Evolutionary conservation across 2,329 filamentous ascomycete genomes (phyloP).

Genomic region (Chrysoporthe austroafricana): DNA sequence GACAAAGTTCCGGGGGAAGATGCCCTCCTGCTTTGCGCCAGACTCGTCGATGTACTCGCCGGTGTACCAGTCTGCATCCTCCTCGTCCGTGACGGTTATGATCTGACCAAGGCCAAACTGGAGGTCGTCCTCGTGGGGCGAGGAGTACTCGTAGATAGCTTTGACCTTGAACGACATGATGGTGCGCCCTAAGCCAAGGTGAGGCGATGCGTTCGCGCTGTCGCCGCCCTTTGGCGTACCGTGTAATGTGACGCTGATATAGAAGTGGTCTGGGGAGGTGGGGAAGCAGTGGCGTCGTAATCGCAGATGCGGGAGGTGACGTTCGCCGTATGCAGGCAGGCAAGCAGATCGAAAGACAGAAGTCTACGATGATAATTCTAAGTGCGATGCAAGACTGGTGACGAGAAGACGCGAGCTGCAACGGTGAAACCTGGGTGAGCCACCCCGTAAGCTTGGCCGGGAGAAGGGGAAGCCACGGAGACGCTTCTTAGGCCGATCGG

Average conservation of each 20-base stretch:
- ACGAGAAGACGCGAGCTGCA: neutral
- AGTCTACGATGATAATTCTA: slow-evolving; percentile 11
- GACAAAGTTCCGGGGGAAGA: slow-evolving; percentile 97
- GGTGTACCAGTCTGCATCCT: slow-evolving; percentile 92
- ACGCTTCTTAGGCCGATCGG: slow-evolving; percentile 7
- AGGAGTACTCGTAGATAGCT: slow-evolving; percentile 92
- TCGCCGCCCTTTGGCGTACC: neutral
- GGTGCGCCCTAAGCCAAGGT: slow-evolving; percentile 31
- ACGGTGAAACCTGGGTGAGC: slow-evolving; percentile 1
- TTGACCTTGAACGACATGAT: slow-evolving; percentile 92
- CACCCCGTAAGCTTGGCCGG: slow-evolving; percentile 12
- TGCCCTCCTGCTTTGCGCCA: slow-evolving; percentile 77
- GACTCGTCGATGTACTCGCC: slow-evolving; percentile 82
- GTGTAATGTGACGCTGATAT: slow-evolving; percentile 20
- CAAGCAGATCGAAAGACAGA: slow-evolving; percentile 6
- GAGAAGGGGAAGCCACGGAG: slow-evolving; percentile 10
- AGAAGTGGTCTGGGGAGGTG: slow-evolving; percentile 14
- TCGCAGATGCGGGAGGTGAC: neutral
- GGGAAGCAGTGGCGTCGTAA: neutral
- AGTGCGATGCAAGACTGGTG: neutral
- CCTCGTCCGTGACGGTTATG: slow-evolving; percentile 90
- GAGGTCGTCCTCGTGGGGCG: slow-evolving; percentile 92
- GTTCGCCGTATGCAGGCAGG: neutral
- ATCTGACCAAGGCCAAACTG: slow-evolving; percentile 84
- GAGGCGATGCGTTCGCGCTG: slow-evolving; percentile 15